A percentile compares a stretch with the other conserved stretches of the same genome.
These are phyloP conservation scores for Pichia paraexigua DNA, from an alignment of 805 yeast genomes.

Conservation along the genomic window DNA sequence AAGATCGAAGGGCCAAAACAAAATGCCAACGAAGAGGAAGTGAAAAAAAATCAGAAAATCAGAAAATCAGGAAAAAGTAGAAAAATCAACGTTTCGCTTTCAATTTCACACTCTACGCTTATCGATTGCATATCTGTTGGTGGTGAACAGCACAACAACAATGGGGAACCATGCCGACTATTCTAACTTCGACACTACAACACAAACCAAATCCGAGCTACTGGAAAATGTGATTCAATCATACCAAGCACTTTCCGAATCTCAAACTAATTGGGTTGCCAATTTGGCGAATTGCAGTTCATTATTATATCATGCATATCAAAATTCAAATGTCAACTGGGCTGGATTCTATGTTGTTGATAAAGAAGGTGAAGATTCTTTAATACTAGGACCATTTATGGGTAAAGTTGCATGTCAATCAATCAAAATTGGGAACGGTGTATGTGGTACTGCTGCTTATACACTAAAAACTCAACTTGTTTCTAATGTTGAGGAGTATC, in stretches of 20 bases:
- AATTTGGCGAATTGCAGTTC: slow-evolving; percentile 84
- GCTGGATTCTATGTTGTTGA: slow-evolving; percentile 76
- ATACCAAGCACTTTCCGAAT: slow-evolving; percentile 56
- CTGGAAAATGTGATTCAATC: slow-evolving; percentile 51
- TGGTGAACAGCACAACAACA: not conserved
- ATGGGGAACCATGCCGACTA: slow-evolving; percentile 65
- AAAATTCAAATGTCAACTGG: slow-evolving; percentile 69
- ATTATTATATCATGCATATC: slow-evolving; percentile 81
- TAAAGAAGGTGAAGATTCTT: slow-evolving; percentile 30
- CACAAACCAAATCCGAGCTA: slow-evolving; percentile 31
- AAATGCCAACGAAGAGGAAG: not conserved
- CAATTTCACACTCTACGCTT: no score
- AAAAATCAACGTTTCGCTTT: not conserved
- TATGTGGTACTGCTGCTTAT: slow-evolving; percentile 81
- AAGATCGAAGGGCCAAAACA: not conserved
- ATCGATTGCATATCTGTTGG: no score
- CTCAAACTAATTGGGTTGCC: slow-evolving; percentile 77
- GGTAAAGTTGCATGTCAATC: slow-evolving; percentile 95
- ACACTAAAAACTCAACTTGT: slow-evolving; percentile 61
- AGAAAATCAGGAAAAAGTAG: no score
- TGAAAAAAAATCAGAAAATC: not conserved
- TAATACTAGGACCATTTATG: slow-evolving; percentile 87
- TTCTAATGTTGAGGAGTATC: slow-evolving; percentile 64
- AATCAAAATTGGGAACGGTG: slow-evolving; percentile 75
- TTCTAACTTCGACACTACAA: slow-evolving; percentile 37